Base-by-base conservation (phyloP, 192 early-diverging fungal species). In the Mortierella hygrophila region DNA sequence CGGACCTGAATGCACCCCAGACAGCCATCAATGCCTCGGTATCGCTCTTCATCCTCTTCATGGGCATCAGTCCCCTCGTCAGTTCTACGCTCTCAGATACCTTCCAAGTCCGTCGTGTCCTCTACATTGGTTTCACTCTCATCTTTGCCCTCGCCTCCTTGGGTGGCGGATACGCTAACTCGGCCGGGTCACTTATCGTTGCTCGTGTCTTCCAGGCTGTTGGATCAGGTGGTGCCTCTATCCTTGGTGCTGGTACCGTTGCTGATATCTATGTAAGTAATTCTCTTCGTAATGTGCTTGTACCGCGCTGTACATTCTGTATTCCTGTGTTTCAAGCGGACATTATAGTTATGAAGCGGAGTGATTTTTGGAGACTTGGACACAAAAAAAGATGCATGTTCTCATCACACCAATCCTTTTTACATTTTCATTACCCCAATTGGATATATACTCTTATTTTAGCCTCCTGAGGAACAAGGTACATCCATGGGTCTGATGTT, bases 21-120 rank as follows among this genome's bases (percentile, higher is more conserved):
- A 87, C 87, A 0, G 78, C 82, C 26, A 82, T 90, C 60, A 88
- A 87, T 63, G 76, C 88, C 18, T 88, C 88, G 15, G 87, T 88
- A 16, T 88, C 89, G 42, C 75, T 91, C 41, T 91, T 88, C 41
- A 89, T 91, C 72, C 78, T 91, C 18, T 91, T 91, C 75, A 91
- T 91, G 87, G 90, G 90, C 40, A 88, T 91, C 49, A 88, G 89
- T 76, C 88, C 90, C 13, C 75, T 91, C 8, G 76, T 91, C 60
- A 87, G 77, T 60, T 89, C 88, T n/a, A 89, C 87, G 7, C 78
- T 91, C 40, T 89, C 88, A 41, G 90, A 91, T 60, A 63, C 77
- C 41, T 91, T 82, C 77, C 75, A 87, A 69, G 87, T 91, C 65
- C 83, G 90, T 29, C 78, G 90, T 65, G 65, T 85, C 32, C 83